A percentile compares a stretch with the other conserved stretches of the same genome.
Conservation (phyloP, 139 green algal genomes). For the Micractinium sp. region DNA sequence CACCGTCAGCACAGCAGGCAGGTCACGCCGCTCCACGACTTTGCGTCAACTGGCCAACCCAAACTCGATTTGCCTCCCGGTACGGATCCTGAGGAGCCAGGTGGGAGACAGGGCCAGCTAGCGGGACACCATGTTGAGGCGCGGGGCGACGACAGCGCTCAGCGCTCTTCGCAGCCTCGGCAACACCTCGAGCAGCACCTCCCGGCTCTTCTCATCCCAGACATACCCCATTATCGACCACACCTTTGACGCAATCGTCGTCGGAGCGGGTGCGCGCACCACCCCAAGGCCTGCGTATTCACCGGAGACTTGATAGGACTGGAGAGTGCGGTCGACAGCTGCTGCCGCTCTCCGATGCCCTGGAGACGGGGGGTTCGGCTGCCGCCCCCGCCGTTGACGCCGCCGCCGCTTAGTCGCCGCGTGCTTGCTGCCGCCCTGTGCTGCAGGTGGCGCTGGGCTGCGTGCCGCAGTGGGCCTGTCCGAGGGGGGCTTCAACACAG, state of each 20-base stretch:
- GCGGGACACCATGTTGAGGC: background rate
- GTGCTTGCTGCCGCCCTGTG: background rate
- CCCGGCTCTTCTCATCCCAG: conserved; percentile 12
- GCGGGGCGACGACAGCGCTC: background rate
- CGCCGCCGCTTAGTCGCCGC: background rate
- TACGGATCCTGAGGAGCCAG: too few species aligned
- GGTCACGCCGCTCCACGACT: too few species aligned
- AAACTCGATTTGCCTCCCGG: too few species aligned
- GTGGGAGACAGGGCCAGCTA: too few species aligned
- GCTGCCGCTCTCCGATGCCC: background rate
- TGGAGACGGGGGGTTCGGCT: background rate
- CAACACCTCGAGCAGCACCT: background rate
- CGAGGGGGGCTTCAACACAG: conserved; percentile 96
- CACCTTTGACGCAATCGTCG: conserved; percentile 96
- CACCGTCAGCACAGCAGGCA: too few species aligned
- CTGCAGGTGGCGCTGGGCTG: conserved; percentile 82
- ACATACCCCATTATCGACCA: conserved; percentile 96
- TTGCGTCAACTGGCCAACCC: too few species aligned
- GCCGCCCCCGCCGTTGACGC: background rate
- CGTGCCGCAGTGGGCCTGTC: conserved; percentile 93
- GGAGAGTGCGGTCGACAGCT: background rate
- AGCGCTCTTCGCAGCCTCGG: background rate
- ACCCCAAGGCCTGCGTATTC: background rate
- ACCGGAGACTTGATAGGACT: background rate
- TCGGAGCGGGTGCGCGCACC: conserved; percentile 85